phyloP scores from a whole-genome alignment of 495 filamentous ascomycete genomes.

The Neurospora sp. region DNA sequence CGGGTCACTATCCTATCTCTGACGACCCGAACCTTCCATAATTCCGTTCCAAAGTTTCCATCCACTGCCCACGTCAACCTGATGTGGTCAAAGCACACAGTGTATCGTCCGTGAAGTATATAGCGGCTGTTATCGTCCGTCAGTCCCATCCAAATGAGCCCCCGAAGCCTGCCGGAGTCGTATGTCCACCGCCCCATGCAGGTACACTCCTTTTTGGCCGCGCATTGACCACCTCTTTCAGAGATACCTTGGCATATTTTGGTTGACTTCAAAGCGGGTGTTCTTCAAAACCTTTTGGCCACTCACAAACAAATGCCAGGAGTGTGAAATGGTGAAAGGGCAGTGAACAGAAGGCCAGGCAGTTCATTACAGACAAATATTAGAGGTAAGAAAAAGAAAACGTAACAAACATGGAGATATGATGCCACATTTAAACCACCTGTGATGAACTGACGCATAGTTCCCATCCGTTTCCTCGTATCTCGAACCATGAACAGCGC shows the following conservation, averaged over 20 bases:
- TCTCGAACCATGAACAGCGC: neutral
- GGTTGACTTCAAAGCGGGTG: too few relatives aligned
- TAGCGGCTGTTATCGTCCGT: neutral
- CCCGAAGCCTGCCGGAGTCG: neutral
- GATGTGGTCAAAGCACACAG: neutral
- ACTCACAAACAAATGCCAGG: too few relatives aligned
- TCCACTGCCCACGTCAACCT: neutral
- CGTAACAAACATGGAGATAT: neutral
- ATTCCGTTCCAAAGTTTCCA: neutral
- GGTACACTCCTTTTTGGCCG: neutral
- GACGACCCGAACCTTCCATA: neutral
- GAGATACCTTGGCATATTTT: too few relatives aligned
- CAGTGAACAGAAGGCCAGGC: too few relatives aligned
- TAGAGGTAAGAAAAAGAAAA: too few relatives aligned
- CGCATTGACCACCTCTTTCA: too few relatives aligned
- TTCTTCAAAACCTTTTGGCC: too few relatives aligned
- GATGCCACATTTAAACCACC: too few relatives aligned
- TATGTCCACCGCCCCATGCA: neutral
- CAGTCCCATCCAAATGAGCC: neutral
- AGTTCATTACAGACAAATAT: too few relatives aligned
- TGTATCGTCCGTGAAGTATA: neutral
- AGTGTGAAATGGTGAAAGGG: too few relatives aligned
- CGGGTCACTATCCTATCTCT: neutral
- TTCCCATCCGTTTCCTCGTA: neutral
- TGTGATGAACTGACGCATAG: neutral